These are phyloP conservation scores for Psilocybe sp. DNA, from an alignment of 768 basidiomycete genomes.

Conservation along the genomic window DNA sequence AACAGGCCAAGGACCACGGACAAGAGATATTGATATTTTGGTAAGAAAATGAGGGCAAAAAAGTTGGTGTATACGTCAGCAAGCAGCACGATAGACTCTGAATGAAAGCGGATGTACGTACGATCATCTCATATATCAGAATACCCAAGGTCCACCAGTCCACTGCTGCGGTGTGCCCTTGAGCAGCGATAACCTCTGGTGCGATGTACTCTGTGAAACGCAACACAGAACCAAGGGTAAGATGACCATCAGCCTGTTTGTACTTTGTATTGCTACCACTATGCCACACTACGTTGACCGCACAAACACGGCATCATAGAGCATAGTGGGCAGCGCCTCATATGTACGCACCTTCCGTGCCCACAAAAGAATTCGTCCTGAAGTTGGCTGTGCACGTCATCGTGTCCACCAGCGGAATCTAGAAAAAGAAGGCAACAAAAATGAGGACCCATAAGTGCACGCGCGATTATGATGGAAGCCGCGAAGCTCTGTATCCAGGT, in stretches of 20 bases:
- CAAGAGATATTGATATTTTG: no score
- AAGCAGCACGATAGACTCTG: constrained; percentile 27
- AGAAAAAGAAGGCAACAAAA: constrained; percentile 13
- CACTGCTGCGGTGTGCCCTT: constrained; percentile 96
- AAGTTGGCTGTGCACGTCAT: constrained; percentile 97
- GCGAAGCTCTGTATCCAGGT: no score
- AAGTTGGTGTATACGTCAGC: constrained; percentile 33
- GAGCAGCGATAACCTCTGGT: constrained; percentile 95
- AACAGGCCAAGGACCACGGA: no score
- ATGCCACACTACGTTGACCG: no score
- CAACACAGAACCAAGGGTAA: no score
- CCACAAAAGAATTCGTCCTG: constrained; percentile 98
- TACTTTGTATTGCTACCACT: no score
- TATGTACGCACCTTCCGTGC: constrained; percentile 77
- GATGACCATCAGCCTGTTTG: no score
- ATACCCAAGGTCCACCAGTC: constrained; percentile 99
- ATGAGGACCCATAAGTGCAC: not conserved
- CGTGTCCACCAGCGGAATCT: constrained; percentile 95
- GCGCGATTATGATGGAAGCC: no score
- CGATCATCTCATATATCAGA: constrained; percentile 98
- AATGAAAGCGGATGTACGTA: constrained; percentile 39
- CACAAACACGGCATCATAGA: no score
- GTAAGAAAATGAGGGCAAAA: constrained; percentile 5
- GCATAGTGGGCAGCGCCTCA: no score
- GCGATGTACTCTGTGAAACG: constrained; percentile 88